Evolutionary conservation across 495 filamentous ascomycete species (phyloP).

Genomic region (Schizothecium vesticola): DNA sequence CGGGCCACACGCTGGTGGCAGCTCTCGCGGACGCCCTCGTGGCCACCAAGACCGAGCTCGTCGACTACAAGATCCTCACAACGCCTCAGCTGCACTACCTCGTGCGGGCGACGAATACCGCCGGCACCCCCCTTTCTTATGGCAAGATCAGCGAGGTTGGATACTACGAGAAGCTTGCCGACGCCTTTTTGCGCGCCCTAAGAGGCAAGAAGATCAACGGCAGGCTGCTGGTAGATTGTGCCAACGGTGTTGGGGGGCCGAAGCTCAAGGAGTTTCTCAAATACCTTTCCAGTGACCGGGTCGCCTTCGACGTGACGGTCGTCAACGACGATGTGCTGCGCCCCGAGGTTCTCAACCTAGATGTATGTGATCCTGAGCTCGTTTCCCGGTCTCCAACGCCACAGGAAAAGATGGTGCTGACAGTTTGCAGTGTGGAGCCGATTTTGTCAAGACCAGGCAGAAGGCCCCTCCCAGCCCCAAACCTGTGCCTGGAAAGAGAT

Average conservation of each 20-base stretch:
- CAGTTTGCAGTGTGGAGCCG: slow-evolving; percentile 73
- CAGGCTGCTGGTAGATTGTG: slow-evolving; percentile 81
- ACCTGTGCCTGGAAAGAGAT: slow-evolving; percentile 67
- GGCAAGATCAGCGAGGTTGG: slow-evolving; percentile 83
- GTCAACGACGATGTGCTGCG: slow-evolving; percentile 88
- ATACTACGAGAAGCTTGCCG: slow-evolving; percentile 87
- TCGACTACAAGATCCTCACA: slow-evolving; percentile 81
- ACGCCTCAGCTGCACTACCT: slow-evolving; percentile 97
- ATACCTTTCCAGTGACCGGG: slow-evolving; percentile 60
- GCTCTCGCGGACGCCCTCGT: slow-evolving; percentile 73
- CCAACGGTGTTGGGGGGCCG: slow-evolving; percentile 93
- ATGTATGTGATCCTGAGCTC: slow-evolving; percentile 49
- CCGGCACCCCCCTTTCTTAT: slow-evolving; percentile 73
- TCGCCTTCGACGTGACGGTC: slow-evolving; percentile 72
- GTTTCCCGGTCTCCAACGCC: neutral
- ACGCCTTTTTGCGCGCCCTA: slow-evolving; percentile 76
- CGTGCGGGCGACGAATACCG: slow-evolving; percentile 88
- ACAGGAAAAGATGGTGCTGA: slow-evolving; percentile 7
- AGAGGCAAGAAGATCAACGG: slow-evolving; percentile 64
- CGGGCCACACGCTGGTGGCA: slow-evolving; percentile 72
- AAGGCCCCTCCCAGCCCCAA: slow-evolving; percentile 81
- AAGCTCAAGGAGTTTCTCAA: slow-evolving; percentile 86
- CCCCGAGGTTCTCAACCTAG: slow-evolving; percentile 80
- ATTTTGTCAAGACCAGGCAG: slow-evolving; percentile 96
- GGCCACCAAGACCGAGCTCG: slow-evolving; percentile 63